Evolutionary conservation across 106 monocot genomes (phyloP), one percentile per base, ranked within the genome.

Genomic region (Amphibolis antarctica): DNA sequence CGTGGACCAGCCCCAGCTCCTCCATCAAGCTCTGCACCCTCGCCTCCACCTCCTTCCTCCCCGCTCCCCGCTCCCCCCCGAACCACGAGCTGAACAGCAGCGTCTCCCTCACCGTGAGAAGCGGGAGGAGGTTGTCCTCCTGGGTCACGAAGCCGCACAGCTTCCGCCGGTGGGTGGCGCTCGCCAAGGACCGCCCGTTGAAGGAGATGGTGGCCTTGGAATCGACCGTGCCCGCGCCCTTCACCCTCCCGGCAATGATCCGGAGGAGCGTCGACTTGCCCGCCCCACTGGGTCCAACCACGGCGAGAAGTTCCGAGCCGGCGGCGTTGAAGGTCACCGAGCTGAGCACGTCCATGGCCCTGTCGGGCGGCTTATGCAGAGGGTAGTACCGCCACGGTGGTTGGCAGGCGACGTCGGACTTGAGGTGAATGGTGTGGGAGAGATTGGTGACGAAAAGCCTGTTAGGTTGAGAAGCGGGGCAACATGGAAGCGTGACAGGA

Each of bases 231-330:
- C n/a, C n/a, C 1, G 76, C 74, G 12, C 46, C 42, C 0, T 12
- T 21, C 28, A 77, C 42, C 27, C 63, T 45, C 28, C 96, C 96
- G 22, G 96, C 86, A 54, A 96, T 59, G 27, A 80, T 17, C 28
- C 90, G 84, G 36, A 96, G 90, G 10, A 96, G 90, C 1, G 96
- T 90, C 0, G 96, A 96, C 76, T 96, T 96, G 21, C 96, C 96
- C 14, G 90, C 84, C 6, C 94, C 94, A 60, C 94, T 94, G 27
- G 94, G 94, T 26, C 94, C 94, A 18, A 86, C 89, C 36, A 96
- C 50, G 69, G 96, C 96, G 62, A 90, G 83, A 36, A 96, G 70
- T 28, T 90, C 74, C 7, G 84, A 81, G 72, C 82, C 75, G 45
- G 65, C 74, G 7, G 90, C 86, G 7, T 65, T 6, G 80, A 96